phyloP scores from a whole-genome alignment of 2,329 filamentous ascomycete species.

The Phyllosticta citriasiana region DNA sequence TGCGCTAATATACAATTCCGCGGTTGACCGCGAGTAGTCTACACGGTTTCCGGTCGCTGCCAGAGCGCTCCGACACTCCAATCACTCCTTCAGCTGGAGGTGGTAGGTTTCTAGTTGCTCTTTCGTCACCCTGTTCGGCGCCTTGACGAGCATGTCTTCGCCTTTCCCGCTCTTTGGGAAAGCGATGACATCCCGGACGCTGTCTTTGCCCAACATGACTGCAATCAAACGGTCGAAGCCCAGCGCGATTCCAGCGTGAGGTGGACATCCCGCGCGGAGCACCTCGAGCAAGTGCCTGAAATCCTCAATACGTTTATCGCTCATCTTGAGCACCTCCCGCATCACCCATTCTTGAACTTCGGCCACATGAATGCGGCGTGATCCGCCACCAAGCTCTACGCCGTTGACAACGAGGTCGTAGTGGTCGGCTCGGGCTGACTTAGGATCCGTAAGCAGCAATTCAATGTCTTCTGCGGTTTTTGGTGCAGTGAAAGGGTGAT shows the following conservation, averaged over 20 bases:
- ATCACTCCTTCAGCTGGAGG: slow-evolving; percentile 24
- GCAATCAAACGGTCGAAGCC: slow-evolving; percentile 84
- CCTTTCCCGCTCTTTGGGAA: slow-evolving; percentile 92
- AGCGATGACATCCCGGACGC: slow-evolving; percentile 86
- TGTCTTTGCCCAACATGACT: slow-evolving; percentile 64
- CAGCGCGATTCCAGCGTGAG: slow-evolving; percentile 85
- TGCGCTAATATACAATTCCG: background rate
- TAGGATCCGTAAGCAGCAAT: slow-evolving; percentile 60
- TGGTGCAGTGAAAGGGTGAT: slow-evolving; percentile 93
- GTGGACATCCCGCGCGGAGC: slow-evolving; percentile 76
- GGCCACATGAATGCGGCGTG: slow-evolving; percentile 79
- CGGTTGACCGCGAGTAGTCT: background rate
- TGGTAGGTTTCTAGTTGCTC: slow-evolving; percentile 52
- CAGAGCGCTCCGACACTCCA: background rate
- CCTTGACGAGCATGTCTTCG: slow-evolving; percentile 73
- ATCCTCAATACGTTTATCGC: slow-evolving; percentile 58
- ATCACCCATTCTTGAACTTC: slow-evolving; percentile 77
- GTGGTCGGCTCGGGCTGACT: slow-evolving; percentile 69
- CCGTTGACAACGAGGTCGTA: slow-evolving; percentile 97
- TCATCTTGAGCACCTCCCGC: slow-evolving; percentile 72
- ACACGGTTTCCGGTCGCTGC: no score
- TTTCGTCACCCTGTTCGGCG: slow-evolving; percentile 58
- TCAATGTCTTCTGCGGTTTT: slow-evolving; percentile 62
- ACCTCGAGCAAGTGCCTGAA: slow-evolving; percentile 81
- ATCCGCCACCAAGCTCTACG: slow-evolving; percentile 86